Base-by-base conservation (phyloP, 2,329 filamentous ascomycete genomes). In the Alternaria consortialis region DNA sequence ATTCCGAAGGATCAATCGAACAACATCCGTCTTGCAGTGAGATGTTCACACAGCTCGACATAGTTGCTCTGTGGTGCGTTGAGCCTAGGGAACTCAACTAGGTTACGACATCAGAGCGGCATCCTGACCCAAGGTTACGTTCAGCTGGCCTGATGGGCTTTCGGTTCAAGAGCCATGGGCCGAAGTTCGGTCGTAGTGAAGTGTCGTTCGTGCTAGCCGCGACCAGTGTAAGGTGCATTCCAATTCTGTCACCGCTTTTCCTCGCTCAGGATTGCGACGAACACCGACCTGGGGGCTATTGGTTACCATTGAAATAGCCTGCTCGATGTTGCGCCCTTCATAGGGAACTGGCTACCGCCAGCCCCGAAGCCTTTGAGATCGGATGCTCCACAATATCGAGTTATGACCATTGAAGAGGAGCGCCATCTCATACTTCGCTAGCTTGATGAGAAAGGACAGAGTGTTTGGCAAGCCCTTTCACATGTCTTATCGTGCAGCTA, bases 161-260 rank as follows among this genome's bases (percentile, higher is more conserved):
- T 39, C 37, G 44, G n/a, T 32, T 34, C 52, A 39, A 47, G 37
- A 43, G 36, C 46, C 42, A 31, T 53, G 56, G 46, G 58, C 68
- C 68, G 67, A 69, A 66, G 54, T 64, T 71, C 66, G 68, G 66
- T 65, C 59, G 60, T 52, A 55, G 55, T 48, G 42, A 58, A 54
- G 39, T 39, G 27, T 53, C 47, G 53, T 58, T 60, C 32, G 51
- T 53, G 56, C 67, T 68, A 70, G 32, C 63, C 59, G 56, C 42
- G 46, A 40, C 29, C 25, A 46, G 61, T 44, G 27, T 39, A 42
- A 50, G 39, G 46, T 62, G 63, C 63, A 58, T 56, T 53, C 25
- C 53, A 48, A 48, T 55, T 53, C 63, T 53, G 68, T 72, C 71
- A 71, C 71, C 70, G 70, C 68, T 69, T 67, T 68, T 68, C 53